Evolutionary conservation across 2,329 filamentous ascomycete species (phyloP).

Genomic region (Sclerotinia nivalis): DNA sequence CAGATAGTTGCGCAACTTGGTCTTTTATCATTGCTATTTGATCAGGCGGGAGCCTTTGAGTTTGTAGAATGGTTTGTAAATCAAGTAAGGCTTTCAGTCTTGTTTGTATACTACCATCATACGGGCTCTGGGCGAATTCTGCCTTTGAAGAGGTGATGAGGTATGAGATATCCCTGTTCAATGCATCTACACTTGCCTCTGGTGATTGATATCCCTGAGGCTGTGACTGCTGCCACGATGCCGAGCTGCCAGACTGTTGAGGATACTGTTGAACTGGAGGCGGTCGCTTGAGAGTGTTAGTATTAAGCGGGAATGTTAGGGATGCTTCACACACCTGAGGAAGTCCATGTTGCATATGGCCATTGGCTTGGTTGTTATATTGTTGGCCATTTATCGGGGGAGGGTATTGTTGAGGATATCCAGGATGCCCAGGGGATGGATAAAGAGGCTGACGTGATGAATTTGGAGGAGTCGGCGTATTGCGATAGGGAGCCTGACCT

Average conservation of each 20-base stretch:
- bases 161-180: slow-evolving; percentile 81
- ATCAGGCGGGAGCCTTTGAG: slow-evolving; percentile 74
- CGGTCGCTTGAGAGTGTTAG: slow-evolving; percentile 30
- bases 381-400: slow-evolving; percentile 32
- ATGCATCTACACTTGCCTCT: slow-evolving; percentile 66
- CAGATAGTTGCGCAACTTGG: slow-evolving; percentile 73
- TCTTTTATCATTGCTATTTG: slow-evolving; percentile 82
- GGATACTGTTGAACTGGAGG: slow-evolving; percentile 26
- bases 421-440: slow-evolving; percentile 39
- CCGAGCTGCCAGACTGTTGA: slow-evolving; percentile 39
- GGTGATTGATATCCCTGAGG: slow-evolving; percentile 37
- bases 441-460: slow-evolving; percentile 45
- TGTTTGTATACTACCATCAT: slow-evolving; percentile 73
- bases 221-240: slow-evolving; percentile 40
- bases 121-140: slow-evolving; percentile 73
- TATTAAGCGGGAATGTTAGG: not conserved
- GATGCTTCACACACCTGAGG: slow-evolving; percentile 34
- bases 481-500: slow-evolving; percentile 62
- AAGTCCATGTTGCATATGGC: slow-evolving; percentile 34
- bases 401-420: slow-evolving; percentile 42
- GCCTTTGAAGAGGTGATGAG: slow-evolving; percentile 72
- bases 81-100: slow-evolving; percentile 83
- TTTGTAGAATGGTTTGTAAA: slow-evolving; percentile 77
- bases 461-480: slow-evolving; percentile 73
- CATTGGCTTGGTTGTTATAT: slow-evolving; percentile 29